Evolutionary conservation across 805 yeast genomes (phyloP), one percentile per base, ranked within the genome.

Genomic region (Grigorovia transvaalensis): DNA sequence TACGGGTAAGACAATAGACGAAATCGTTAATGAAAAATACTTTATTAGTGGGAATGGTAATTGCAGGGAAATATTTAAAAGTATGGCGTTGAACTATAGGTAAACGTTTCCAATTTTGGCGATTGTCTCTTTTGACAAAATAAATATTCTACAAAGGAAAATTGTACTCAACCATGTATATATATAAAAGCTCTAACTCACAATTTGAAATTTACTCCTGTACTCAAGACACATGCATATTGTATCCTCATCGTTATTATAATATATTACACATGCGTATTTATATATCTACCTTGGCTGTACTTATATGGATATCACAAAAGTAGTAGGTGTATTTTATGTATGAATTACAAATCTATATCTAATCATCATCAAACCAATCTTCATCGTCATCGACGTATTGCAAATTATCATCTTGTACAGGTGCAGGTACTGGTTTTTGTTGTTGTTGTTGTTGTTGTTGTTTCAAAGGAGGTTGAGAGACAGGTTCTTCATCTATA

Each of bases 21-120:
- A 67, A 51, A 62, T 78, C 48, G 65, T 71, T 1, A 67, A 73
- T 35, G 77, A 78, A 57, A 77, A 76, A 60, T 81, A 77, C 60
- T 68, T 80, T 44, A 51, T 77, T 41, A 74, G 80, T 55, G 88
- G 88, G 40, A 80, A 79, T 60, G 89, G 89, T 57, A 83, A 82
- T 60, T 82, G 87, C 46, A 70, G 77, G 53, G 74, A 73, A 49
- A 61, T 81, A 40, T 57, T 78, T 50, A 74, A 72, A 51, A 66
- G 66, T 51, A 43, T 50, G 9, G 43, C 51, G 49, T 64, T 45
- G 62, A 61, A 48, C 20, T 30, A 44, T 15, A 40, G 46, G 29
- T 50, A 46, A 45, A 19, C 38, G 38, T 11, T 33, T 11, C 11
- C 38, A 33, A 2, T 13, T 8, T 5, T 33, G 33, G 33, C n/a